A percentile compares a stretch with the other conserved stretches of the same genome.
Evolutionary conservation across 495 filamentous ascomycete genomes (phyloP).

Genomic region (Parathielavia appendiculata): DNA sequence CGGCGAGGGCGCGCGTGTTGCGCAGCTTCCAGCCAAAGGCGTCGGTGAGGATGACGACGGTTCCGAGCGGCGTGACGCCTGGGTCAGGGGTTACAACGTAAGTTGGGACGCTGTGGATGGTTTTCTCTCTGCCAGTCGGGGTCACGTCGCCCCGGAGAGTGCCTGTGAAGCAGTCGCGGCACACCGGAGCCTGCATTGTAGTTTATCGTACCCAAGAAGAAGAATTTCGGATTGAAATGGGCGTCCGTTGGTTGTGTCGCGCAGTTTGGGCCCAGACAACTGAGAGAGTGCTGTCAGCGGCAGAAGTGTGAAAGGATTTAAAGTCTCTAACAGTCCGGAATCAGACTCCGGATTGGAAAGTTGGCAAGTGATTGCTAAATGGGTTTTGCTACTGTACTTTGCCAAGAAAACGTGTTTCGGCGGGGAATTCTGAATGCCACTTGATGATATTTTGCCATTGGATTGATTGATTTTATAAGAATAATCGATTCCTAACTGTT

Average conservation of each 20-base stretch:
- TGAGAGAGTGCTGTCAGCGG: too few species aligned
- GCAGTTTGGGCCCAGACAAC: neutral
- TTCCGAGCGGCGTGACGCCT: constrained; percentile 36
- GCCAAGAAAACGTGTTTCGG: too few species aligned
- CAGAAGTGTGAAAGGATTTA: too few species aligned
- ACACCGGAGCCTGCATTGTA: constrained; percentile 19
- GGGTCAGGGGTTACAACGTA: constrained; percentile 43
- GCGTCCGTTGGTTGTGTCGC: neutral
- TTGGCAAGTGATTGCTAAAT: too few species aligned
- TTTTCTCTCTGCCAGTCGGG: constrained; percentile 27
- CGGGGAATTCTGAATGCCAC: too few species aligned
- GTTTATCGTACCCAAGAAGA: neutral
- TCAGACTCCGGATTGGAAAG: too few species aligned
- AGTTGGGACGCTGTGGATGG: constrained; percentile 45
- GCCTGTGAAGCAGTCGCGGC: constrained; percentile 30
- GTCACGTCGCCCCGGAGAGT: constrained; percentile 27
- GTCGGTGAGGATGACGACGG: constrained; percentile 53
- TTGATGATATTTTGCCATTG: too few species aligned
- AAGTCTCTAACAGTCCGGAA: too few species aligned
- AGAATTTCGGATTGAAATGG: neutral
- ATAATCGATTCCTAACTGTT: too few species aligned
- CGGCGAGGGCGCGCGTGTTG: constrained; percentile 51
- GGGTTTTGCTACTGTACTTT: too few species aligned
- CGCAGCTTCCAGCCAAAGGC: constrained; percentile 54
- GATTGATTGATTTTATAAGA: too few species aligned